Base-by-base conservation (phyloP, 257 asterid species). In the Dorcoceras hygrometricum region DNA sequence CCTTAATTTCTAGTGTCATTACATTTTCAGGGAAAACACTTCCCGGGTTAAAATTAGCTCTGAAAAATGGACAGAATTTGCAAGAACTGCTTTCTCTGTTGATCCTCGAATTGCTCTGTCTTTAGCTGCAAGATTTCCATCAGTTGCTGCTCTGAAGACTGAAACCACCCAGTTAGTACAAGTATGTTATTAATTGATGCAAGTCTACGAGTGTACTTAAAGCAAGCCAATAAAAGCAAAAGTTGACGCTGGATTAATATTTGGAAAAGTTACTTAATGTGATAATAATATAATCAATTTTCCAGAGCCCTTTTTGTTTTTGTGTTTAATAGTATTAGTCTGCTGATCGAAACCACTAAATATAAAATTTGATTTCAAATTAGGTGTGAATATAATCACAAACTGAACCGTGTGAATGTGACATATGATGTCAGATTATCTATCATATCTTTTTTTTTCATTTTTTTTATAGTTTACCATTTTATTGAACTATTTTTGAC, bases 51-150 rank as follows among this genome's bases (percentile, higher is more conserved):
- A 88, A 90, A 78, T 88, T 78, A 84, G 86, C 82, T 78, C 99
- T 5, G 99, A 90, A 24, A 94, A 87, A 79, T 90, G 96, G 99
- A 71, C 79, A 9, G 99, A 94, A 65, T 83, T 78, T 73, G 92
- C 89, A 26, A 83, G 95, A 81, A 88, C 87, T 55, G 95, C 96
- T 62, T 90, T 94, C 69, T 79, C 92, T 63, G 95, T 94, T 75
- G 96, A 94, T 81, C 96, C 99, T 63, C 89, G 78, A 63, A 88
- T 90, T 71, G 96, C 99, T 74, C 62, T 90, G 62, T 85, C 88
- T 73, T 72, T 94, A 83, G 92, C 91, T 76, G 83, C 95, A 67
- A 87, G 96, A 75, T 94, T 88, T 86, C 99, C 95, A n/a, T 78
- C 96, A 53, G 90, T 87, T 80, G 65, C 90, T 72, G 73, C 83